phyloP scores from a whole-genome alignment of 2,329 filamentous ascomycete genomes.

The Dichotomopilus funicola region DNA sequence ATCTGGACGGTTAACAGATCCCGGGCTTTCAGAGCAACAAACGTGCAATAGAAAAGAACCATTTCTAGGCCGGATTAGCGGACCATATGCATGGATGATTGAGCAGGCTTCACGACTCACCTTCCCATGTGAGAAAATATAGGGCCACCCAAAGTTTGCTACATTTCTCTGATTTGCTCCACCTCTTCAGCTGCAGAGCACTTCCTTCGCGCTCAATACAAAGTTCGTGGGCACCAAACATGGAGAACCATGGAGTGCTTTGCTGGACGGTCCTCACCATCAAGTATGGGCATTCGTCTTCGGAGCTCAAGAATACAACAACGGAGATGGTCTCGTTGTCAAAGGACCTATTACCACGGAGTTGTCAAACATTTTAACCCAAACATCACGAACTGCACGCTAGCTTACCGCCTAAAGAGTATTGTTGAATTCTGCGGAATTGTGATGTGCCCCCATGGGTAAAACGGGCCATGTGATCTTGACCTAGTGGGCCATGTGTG shows the following conservation, averaged over 20 bases:
- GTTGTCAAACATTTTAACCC: not conserved
- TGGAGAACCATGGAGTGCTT: slow-evolving; percentile 38
- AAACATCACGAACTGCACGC: not conserved
- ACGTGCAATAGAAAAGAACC: slow-evolving; percentile 53
- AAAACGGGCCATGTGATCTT: slow-evolving; percentile 40
- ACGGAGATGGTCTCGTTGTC: slow-evolving; percentile 50
- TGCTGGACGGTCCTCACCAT: slow-evolving; percentile 39
- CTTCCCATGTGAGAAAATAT: slow-evolving; percentile 55
- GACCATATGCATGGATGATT: not conserved
- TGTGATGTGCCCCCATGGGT: slow-evolving; percentile 36
- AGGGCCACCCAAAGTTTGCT: slow-evolving; percentile 49
- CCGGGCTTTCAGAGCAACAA: slow-evolving; percentile 49
- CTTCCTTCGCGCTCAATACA: slow-evolving; percentile 44
- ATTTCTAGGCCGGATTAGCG: slow-evolving; percentile 39
- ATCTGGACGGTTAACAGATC: slow-evolving; percentile 40
- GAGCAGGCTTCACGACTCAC: slow-evolving; percentile 30
- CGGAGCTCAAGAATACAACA: slow-evolving; percentile 43
- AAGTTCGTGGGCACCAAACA: slow-evolving; percentile 48
- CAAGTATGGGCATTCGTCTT: slow-evolving; percentile 40
- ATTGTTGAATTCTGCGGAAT: slow-evolving; percentile 44
- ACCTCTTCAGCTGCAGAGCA: slow-evolving; percentile 45
- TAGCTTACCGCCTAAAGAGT: slow-evolving; percentile 47
- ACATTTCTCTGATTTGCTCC: slow-evolving; percentile 39
- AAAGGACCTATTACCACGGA: slow-evolving; percentile 37
- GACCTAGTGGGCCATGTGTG: slow-evolving; percentile 31